phyloP scores from a whole-genome alignment of 2,329 filamentous ascomycete genomes.

The Magnaporthales sp. region DNA sequence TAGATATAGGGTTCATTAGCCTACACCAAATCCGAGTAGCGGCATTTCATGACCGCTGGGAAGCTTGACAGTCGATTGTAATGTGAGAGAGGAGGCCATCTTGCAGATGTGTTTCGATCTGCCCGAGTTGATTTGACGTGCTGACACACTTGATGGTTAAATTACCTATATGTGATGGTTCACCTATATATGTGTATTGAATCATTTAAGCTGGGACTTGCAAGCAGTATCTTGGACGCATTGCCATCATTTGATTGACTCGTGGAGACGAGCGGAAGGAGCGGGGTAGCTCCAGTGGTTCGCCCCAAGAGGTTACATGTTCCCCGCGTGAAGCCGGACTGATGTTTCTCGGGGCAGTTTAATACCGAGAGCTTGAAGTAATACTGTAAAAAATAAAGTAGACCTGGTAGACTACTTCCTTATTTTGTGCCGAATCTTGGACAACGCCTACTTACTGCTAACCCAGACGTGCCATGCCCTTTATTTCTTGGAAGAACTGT shows the following conservation, averaged over 20 bases:
- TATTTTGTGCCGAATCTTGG: no score
- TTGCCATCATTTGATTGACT: neutral
- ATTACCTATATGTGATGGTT: no score
- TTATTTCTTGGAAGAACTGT: no score
- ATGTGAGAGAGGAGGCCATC: conserved; percentile 35
- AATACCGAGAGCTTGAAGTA: neutral
- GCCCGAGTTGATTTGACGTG: no score
- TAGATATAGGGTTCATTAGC: conserved; percentile 13
- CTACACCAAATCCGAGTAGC: conserved; percentile 43
- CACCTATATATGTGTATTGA: no score
- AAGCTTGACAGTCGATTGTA: conserved; percentile 41
- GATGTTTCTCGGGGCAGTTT: neutral
- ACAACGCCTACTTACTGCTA: no score
- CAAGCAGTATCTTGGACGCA: neutral
- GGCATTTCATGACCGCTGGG: conserved; percentile 46
- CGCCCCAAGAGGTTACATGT: neutral
- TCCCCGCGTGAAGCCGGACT: neutral
- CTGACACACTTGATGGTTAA: no score
- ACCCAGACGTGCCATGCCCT: no score
- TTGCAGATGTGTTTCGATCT: conserved; percentile 11
- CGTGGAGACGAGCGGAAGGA: neutral
- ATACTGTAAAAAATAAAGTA: no score
- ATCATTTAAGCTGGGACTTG: neutral
- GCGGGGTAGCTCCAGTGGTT: neutral
- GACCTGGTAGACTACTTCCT: no score